Percentiles rank a stretch among this genome's conserved stretches.
Evolutionary conservation across 345 rosid genomes (phyloP).

Genomic region (Cochlearia excelsa): DNA sequence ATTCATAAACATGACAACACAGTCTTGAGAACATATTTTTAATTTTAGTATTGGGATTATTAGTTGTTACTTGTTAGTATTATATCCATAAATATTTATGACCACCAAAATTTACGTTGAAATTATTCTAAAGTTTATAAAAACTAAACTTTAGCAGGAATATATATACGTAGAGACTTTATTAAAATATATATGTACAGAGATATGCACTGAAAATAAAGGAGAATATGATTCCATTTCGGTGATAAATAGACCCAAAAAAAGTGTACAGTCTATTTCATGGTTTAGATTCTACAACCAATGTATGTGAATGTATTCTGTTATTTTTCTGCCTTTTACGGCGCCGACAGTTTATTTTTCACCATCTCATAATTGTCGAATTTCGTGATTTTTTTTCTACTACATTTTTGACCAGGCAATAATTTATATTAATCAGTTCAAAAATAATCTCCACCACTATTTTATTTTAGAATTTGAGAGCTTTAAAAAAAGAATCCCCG

Average conservation of each 20-base stretch:
- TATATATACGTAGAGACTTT: too few species aligned
- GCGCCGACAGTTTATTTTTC: conserved; percentile 26
- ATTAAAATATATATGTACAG: too few species aligned
- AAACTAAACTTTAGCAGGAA: too few species aligned
- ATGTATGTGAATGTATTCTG: conserved; percentile 25
- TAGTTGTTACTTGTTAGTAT: not conserved
- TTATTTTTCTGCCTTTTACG: conserved; percentile 26
- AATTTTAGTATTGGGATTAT: too few species aligned
- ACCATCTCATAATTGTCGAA: not conserved
- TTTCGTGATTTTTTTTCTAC: conserved; percentile 5
- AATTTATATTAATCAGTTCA: too few species aligned
- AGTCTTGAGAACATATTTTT: too few species aligned
- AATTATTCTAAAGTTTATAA: too few species aligned
- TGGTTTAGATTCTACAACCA: conserved; percentile 13
- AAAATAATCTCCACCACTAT: too few species aligned
- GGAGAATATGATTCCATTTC: conserved; percentile 28
- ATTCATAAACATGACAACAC: conserved; percentile 19
- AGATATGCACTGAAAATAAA: not conserved
- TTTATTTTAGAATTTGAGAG: too few species aligned
- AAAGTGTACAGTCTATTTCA: conserved; percentile 11
- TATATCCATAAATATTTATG: conserved; percentile 13
- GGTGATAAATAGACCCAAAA: conserved; percentile 21
- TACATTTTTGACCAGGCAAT: not conserved
- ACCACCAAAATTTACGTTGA: conserved; percentile 17
- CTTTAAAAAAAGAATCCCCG: too few species aligned